Base-by-base conservation (phyloP, 192 early-diverging fungal genomes). In the Podila minutissima region DNA sequence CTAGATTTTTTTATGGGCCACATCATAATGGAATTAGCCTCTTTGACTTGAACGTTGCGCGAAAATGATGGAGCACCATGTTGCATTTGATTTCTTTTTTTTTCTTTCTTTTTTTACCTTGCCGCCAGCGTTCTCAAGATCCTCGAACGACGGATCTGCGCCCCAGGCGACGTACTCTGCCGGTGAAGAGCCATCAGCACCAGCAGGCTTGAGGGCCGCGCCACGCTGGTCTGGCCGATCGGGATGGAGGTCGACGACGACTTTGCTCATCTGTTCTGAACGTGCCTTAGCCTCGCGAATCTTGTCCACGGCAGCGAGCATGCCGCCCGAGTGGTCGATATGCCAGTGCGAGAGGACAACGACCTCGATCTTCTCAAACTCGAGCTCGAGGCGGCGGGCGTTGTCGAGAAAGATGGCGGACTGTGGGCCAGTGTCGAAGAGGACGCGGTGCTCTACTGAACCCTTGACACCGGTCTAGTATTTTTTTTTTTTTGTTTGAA, bases 341-440 rank as follows among this genome's bases (percentile, higher is more conserved):
- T 81, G 77, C 77, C 77, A 81, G 31, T 81, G 77, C 17, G 71
- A 83, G 15, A 76, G 74, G 6, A 83, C 82, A 17, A 83, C 57
- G 19, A 64, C 66, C 37, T 83, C 82, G 7, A 83, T 76, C 37
- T 83, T 76, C 13, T 75, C 74, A 59, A 75, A 83, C 35, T 75
- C 74, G 26, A 83, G 57, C 62, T 75, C 82, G n/a, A 83, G 62
- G 24, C 74, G 65, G 22, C 62, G 67, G 5, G 82, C 74, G n/a
- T 83, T 83, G 26, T 83, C 82, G 28, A 83, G 74, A 49, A 83
- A 83, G 31, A 76, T 83, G 53, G 74, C 70, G 13, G 74, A 72
- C 15, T 83, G 74, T 24, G 74, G 82, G 9, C 82, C 82, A 0
- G 82, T 75, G 49, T 83, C 82, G 51, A 83, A 83, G 17, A 83